phyloP scores from a whole-genome alignment of 306 rosid species.

The Benincasa hispida region DNA sequence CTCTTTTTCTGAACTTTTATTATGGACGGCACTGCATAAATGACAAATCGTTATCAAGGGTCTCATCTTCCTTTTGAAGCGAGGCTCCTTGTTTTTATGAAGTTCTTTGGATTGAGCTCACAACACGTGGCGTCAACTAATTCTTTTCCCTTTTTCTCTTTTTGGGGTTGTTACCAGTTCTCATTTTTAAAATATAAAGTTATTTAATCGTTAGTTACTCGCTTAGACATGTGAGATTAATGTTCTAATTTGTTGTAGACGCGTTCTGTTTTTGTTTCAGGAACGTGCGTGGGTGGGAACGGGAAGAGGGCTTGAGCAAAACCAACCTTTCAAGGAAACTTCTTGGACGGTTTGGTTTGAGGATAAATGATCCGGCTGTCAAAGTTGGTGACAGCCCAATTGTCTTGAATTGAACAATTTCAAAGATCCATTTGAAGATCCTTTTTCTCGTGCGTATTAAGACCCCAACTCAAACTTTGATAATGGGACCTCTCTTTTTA shows the following conservation, averaged over 20 bases:
- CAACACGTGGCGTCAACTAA: background rate
- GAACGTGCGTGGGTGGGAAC: slow-evolving; percentile 4
- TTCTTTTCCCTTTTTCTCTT: background rate
- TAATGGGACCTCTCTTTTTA: background rate
- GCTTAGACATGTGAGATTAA: background rate
- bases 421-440: background rate
- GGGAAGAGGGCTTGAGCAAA: slow-evolving; percentile 1
- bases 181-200: background rate
- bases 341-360: slow-evolving; percentile 3
- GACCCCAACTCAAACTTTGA: background rate
- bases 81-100: background rate
- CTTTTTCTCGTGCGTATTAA: slow-evolving; percentile 7
- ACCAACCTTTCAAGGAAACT: background rate
- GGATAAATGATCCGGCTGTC: slow-evolving; percentile 2
- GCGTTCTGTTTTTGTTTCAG: background rate
- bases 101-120: background rate
- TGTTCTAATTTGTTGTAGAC: slow-evolving; percentile 6
- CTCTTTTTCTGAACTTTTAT: background rate
- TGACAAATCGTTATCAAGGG: background rate
- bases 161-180: background rate
- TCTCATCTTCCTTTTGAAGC: background rate
- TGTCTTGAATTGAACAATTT: slow-evolving; percentile 2
- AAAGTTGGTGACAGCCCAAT: slow-evolving; percentile 3
- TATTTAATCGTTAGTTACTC: background rate
- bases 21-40: background rate